Evolutionary conservation across 345 rosid genomes (phyloP).

Genomic region (Lepidium sativum): DNA sequence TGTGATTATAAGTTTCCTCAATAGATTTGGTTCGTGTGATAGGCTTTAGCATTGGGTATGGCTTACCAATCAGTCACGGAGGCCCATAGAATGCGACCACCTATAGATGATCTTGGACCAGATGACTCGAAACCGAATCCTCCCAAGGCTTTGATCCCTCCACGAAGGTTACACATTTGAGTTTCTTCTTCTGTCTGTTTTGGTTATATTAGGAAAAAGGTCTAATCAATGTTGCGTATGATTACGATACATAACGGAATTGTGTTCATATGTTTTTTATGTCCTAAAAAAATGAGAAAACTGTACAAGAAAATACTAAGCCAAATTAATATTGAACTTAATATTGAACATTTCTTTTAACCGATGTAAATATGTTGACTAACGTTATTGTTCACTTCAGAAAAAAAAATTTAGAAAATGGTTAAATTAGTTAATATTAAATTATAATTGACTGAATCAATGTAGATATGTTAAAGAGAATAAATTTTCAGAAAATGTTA

Average conservation of each 20-base stretch:
- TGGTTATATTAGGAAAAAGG: conserved; percentile 1
- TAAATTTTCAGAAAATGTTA: too few relatives aligned
- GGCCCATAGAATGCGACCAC: conserved; percentile 73
- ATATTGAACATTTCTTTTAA: too few relatives aligned
- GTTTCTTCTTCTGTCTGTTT: not conserved
- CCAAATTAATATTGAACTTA: too few relatives aligned
- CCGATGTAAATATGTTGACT: too few relatives aligned
- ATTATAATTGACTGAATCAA: too few relatives aligned
- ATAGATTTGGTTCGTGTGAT: not conserved
- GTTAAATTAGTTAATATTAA: too few relatives aligned
- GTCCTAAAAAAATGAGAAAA: too few relatives aligned
- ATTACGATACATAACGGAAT: not conserved
- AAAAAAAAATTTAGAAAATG: too few relatives aligned
- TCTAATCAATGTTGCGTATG: not conserved
- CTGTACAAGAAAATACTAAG: too few relatives aligned
- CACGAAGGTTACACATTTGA: conserved; percentile 34
- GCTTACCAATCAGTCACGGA: conserved; percentile 70
- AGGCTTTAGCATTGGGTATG: conserved; percentile 90
- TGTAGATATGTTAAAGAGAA: too few relatives aligned
- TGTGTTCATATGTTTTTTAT: not conserved
- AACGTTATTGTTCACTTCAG: too few relatives aligned
- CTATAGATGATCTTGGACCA: conserved; percentile 57
- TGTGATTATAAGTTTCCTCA: too few relatives aligned
- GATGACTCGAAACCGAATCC: conserved; percentile 41
- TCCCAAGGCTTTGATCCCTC: conserved; percentile 37